These are phyloP conservation scores for Proteromonas lacertae DNA, from an alignment of 352 stramenopile species.

Conservation along the genomic window DNA sequence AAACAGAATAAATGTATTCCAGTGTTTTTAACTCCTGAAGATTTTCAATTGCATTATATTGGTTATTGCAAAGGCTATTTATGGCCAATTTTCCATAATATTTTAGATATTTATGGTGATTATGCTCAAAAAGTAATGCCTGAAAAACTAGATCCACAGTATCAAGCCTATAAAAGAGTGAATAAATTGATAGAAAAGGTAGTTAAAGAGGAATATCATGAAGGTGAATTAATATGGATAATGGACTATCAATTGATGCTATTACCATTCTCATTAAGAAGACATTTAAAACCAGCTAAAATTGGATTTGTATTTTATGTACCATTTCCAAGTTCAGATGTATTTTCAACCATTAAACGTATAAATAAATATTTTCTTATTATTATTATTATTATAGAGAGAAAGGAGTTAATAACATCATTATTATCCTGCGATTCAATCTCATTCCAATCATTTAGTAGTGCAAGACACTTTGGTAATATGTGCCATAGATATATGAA, in stretches of 20 bases:
- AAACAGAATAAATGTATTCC: too few species aligned
- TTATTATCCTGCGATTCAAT: constrained; percentile 87
- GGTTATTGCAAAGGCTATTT: constrained; percentile 85
- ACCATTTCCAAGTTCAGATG: constrained; percentile 84
- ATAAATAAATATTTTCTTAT: too few species aligned
- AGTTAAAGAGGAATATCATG: constrained; percentile 35
- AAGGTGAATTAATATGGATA: constrained; percentile 58
- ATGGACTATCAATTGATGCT: constrained; percentile 90
- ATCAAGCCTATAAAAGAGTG: constrained; percentile 57
- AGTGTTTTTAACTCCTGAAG: too few species aligned
- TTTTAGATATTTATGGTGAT: constrained; percentile 58
- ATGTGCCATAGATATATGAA: constrained; percentile 69
- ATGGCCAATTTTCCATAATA: constrained; percentile 83
- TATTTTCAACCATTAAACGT: constrained; percentile 75
- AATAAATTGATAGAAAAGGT: constrained; percentile 76
- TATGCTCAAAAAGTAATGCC: constrained; percentile 5
- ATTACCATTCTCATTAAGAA: constrained; percentile 66
- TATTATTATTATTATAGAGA: too few species aligned
- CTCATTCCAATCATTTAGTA: constrained; percentile 88
- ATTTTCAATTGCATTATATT: too few species aligned
- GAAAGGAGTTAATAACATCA: constrained; percentile 65
- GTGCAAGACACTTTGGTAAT: constrained; percentile 83
- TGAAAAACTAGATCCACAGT: too few species aligned
- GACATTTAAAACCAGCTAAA: constrained; percentile 43
- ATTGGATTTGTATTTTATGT: constrained; percentile 88